Evolutionary conservation across 2,329 filamentous ascomycete species (phyloP).

Genomic region (Escovopsis sp.): DNA sequence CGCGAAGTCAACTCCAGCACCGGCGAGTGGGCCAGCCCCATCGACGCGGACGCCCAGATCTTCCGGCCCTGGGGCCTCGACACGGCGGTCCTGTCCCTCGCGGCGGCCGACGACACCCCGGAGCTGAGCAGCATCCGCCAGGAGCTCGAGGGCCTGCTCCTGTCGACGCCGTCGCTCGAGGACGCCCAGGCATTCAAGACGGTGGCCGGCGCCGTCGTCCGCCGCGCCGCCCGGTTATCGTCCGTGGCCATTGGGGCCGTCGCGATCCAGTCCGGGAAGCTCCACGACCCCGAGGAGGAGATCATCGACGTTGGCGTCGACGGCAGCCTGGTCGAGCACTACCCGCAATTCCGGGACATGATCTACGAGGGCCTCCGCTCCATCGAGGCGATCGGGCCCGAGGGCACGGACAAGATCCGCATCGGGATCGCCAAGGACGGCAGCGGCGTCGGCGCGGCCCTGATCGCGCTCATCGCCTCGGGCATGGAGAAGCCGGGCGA

Average conservation of each 20-base stretch:
- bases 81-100: conserved; percentile 76
- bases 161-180: conserved; percentile 63
- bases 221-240: conserved; percentile 73
- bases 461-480: conserved; percentile 84
- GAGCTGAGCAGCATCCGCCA: conserved; percentile 62
- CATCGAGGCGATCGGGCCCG: conserved; percentile 61
- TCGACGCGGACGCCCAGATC: conserved; percentile 51
- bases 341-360: conserved; percentile 81
- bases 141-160: conserved; percentile 61
- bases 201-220: conserved; percentile 70
- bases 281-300: conserved; percentile 49
- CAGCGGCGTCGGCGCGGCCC: conserved; percentile 66
- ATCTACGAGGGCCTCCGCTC: conserved; percentile 68
- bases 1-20: conserved; percentile 56
- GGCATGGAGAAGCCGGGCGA: conserved; percentile 41
- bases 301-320: conserved; percentile 86
- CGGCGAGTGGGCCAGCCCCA: conserved; percentile 53
- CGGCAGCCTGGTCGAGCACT: conserved; percentile 88
- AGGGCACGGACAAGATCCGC: conserved; percentile 71
- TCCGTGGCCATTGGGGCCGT: conserved; percentile 80
- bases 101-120: conserved; percentile 63
- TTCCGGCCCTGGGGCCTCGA: conserved; percentile 80
- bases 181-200: conserved; percentile 82
- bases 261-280: conserved; percentile 63
- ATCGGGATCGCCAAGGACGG: conserved; percentile 97